Evolutionary conservation across 1,284 basidiomycete species (phyloP).

Genomic region (Boletellus deceptivus): DNA sequence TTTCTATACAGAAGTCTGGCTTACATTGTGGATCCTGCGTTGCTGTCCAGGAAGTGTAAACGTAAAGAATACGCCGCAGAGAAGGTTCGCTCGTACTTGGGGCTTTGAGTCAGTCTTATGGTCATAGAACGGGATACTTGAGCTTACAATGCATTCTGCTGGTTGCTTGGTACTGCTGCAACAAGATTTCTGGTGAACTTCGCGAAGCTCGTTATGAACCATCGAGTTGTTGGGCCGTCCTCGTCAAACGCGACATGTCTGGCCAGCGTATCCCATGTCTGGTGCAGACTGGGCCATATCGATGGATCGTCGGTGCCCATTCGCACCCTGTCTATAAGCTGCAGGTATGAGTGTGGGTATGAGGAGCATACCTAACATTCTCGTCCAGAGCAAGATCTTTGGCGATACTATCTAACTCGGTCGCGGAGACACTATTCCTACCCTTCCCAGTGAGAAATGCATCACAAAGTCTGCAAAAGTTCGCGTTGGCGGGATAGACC

Average conservation of each 20-base stretch:
- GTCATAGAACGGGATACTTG: constrained; percentile 3
- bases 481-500: constrained; percentile 15
- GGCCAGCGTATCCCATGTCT: constrained; percentile 56
- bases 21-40: constrained; percentile 54
- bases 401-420: constrained; percentile 44
- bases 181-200: constrained; percentile 77
- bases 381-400: constrained; percentile 45
- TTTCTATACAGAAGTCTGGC: constrained; percentile 22
- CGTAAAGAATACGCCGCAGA: constrained; percentile 42
- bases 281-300: constrained; percentile 54
- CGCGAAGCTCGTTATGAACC: constrained; percentile 50
- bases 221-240: constrained; percentile 34
- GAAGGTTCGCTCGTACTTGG: constrained; percentile 59
- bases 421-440: constrained; percentile 23
- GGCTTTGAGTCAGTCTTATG: constrained; percentile 3
- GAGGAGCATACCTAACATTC: constrained; percentile 40
- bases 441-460: constrained; percentile 37
- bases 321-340: constrained; percentile 35
- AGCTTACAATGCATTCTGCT: constrained; percentile 63
- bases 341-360: background rate
- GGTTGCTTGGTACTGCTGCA: constrained; percentile 64
- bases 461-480: constrained; percentile 40
- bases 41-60: constrained; percentile 68
- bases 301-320: constrained; percentile 45
- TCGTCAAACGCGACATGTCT: constrained; percentile 44